A percentile compares a stretch with the other conserved stretches of the same genome.
These are phyloP conservation scores for Mucor sp. DNA, from an alignment of 371 early-diverging fungal species.

Conservation along the genomic window DNA sequence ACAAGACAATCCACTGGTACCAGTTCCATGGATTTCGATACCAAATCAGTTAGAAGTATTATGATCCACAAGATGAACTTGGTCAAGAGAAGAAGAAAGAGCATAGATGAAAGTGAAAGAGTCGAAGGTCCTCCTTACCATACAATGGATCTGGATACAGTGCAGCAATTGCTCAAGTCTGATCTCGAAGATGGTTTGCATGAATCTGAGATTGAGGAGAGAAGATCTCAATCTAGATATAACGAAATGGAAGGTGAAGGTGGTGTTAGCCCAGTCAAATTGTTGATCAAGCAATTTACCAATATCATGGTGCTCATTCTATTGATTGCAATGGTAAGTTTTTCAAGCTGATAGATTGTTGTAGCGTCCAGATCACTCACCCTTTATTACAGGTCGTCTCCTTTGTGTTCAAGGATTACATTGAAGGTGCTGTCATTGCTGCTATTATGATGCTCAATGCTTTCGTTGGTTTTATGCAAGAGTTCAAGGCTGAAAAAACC, in stretches of 20 bases:
- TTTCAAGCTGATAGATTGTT: neutral
- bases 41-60: conserved; percentile 40
- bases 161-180: conserved; percentile 60
- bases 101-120: conserved; percentile 22
- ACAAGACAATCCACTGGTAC: conserved; percentile 32
- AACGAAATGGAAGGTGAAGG: conserved; percentile 77
- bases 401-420: conserved; percentile 66
- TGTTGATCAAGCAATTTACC: conserved; percentile 74
- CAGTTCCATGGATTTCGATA: conserved; percentile 35
- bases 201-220: conserved; percentile 49
- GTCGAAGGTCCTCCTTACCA: conserved; percentile 55
- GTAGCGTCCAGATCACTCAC: neutral
- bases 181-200: conserved; percentile 64
- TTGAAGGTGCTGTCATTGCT: conserved; percentile 73
- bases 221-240: conserved; percentile 59
- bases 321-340: conserved; percentile 65
- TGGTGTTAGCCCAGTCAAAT: conserved; percentile 62
- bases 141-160: conserved; percentile 57
- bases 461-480: conserved; percentile 86
- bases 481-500: conserved; percentile 88
- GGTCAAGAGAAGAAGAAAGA: conserved; percentile 32
- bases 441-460: conserved; percentile 83
- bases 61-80: conserved; percentile 39
- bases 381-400: conserved; percentile 46
- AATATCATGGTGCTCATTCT: conserved; percentile 86